Evolutionary conservation across 1,139 yeast genomes (phyloP), one percentile per base, ranked within the genome.

Genomic region (Nakaseomyces sp.): DNA sequence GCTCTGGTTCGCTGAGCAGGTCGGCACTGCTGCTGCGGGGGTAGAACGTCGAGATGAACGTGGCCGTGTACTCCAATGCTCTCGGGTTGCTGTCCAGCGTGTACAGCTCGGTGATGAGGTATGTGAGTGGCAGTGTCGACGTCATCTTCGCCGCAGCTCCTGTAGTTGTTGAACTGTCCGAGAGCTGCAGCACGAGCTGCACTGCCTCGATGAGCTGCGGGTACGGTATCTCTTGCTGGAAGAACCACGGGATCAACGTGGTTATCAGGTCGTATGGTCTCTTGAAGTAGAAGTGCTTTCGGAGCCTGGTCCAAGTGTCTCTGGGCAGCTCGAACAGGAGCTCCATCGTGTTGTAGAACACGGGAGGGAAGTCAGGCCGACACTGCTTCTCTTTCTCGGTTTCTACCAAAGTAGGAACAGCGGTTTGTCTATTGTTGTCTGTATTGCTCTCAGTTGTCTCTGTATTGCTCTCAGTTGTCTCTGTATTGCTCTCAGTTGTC

Each of bases 91-190:
- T n/a, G 3, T 33, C 42, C 41, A 37, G 42, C 40, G 22, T 37
- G 36, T 10, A 47, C 38, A 13, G 45, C 31, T 25, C 44, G 24
- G 29, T 33, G 22, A 33, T 43, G 36, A 20, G 45, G 45, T 10
- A 31, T 31, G 25, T 17, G 15, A 40, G 42, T 8, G 42, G 42
- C n/a, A 32, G 32, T 13, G 28, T 22, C 7, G 42, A 40, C 8
- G 24, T 24, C 38, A 35, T 35, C 8, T 16, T 16, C n/a, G 22
- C n/a, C 12, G 20, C 12, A 9, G 9, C 8, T 19, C 32, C 37
- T 24, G 17, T 28, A 31, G 13, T 35, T 35, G 12, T 35, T 35
- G 9, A n/a, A n/a, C n/a, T n/a, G n/a, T n/a, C n/a, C n/a, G 42
- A 40, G 5, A 40, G 24, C 12, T 10, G 17, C 37, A 40, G 17